A percentile compares a stretch with the other conserved stretches of the same genome.
Conservation (phyloP, 257 asterid species). For the Schizonepeta tenuifolia region DNA sequence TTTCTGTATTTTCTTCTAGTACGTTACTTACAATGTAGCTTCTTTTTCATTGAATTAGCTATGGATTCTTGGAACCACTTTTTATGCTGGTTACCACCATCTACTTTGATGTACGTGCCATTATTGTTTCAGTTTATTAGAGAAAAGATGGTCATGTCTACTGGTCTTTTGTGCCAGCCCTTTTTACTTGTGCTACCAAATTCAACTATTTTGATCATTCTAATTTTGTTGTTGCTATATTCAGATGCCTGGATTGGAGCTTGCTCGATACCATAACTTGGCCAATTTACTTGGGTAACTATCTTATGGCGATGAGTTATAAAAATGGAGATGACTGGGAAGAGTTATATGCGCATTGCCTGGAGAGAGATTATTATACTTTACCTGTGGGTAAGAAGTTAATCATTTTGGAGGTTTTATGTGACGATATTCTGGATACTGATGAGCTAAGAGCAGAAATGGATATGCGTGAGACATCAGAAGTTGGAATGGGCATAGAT, state of each 20-base stretch:
- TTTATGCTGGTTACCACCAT: slow-evolving; percentile 1
- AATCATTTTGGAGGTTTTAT: slow-evolving; percentile 68
- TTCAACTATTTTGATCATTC: slow-evolving; percentile 16
- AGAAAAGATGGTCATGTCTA: slow-evolving; percentile 10
- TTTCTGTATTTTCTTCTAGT: slow-evolving; percentile 16
- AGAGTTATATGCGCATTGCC: slow-evolving; percentile 59
- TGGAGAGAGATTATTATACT: slow-evolving; percentile 74
- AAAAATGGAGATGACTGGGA: slow-evolving; percentile 64
- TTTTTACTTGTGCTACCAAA: slow-evolving; percentile 6
- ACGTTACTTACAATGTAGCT: slow-evolving; percentile 18
- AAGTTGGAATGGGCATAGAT: slow-evolving; percentile 66
- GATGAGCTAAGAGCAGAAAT: slow-evolving; percentile 78
- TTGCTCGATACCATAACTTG: slow-evolving; percentile 86
- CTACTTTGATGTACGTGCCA: slow-evolving; percentile 24
- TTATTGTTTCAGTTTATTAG: slow-evolving; percentile 10
- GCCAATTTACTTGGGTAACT: slow-evolving; percentile 73
- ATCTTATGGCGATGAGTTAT: slow-evolving; percentile 62
- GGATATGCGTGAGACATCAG: slow-evolving; percentile 69
- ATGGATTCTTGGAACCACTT: slow-evolving; percentile 13
- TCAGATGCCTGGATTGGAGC: slow-evolving; percentile 82
- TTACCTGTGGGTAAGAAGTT: slow-evolving; percentile 71
- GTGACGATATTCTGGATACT: slow-evolving; percentile 73
- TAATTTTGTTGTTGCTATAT: slow-evolving; percentile 26
- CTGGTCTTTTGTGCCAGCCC: slow-evolving; percentile 8
- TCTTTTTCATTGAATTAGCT: slow-evolving; percentile 6